Evolutionary conservation across 2,329 filamentous ascomycete species (phyloP), one percentile per base, ranked within the genome.

Genomic region (Byssochlamys sp.): DNA sequence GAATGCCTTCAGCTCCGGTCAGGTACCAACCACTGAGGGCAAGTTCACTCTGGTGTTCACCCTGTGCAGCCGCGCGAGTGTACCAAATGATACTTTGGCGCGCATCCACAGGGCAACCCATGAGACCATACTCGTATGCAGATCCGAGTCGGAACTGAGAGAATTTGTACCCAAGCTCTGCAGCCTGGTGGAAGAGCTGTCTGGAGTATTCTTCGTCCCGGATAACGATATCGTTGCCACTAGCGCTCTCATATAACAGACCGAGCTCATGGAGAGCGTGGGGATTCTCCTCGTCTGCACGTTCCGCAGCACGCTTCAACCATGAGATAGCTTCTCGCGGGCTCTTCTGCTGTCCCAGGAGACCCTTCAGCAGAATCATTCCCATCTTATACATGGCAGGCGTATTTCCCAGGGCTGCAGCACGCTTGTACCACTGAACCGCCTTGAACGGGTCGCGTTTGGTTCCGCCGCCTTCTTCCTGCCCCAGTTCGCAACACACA

Each of bases 321-420:
- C 94, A 97, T 25, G 84, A 86, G 26, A 96, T 83, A 19, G 91
- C 91, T 75, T 97, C 94, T 50, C 88, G 83, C 2, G 90, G 83
- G 68, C 95, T 95, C 68, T 80, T 84, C 26, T 81, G 82, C 70
- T 97, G 91, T 3, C 91, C 91, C n/a, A 99, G 81, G 28, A 97
- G 80, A 10, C 92, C 94, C 73, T 97, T 97, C 56, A 97, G 82
- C 60, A 90, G 78, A 63, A 99, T 95, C 87, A 96, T 95, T 58
- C 94, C 94, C 74, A 97, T 85, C 75, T 99, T 99, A 78, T 96
- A 99, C 90, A 97, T 95, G 29, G 91, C 94, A 0, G 92, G 89
- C 1, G 88, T 87, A 68, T 99, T 92, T 2, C 94, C 92, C 2
- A 97, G 80, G 11, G 88, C 87, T 10, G 94, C 92, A 5, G 94